Percentiles rank a stretch among this genome's conserved stretches.
Conservation (phyloP, 345 rosid species). For the Eucalyptus coolabah region DNA sequence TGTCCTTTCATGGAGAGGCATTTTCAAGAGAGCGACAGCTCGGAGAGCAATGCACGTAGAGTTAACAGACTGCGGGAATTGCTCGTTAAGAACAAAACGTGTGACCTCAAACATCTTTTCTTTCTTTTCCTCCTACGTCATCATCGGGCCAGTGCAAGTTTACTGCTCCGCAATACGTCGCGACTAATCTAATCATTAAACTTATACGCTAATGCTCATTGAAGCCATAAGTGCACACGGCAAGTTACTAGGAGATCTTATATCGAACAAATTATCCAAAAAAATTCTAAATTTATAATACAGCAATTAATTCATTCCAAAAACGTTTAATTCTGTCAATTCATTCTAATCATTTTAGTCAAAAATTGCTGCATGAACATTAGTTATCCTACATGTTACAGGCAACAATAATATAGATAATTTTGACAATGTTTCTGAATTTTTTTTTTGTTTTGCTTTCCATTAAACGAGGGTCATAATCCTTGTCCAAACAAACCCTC, state of each 20-base stretch:
- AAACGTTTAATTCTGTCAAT: accelerated
- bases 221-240: neutral
- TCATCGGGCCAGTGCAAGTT: neutral
- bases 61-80: neutral
- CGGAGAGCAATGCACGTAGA: neutral
- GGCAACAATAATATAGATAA: accelerated
- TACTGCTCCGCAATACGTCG: neutral
- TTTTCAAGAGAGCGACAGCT: neutral
- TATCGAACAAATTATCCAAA: neutral
- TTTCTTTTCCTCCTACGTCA: neutral
- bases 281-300: neutral
- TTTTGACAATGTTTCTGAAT: accelerated
- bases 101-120: neutral
- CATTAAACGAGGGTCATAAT: accelerated
- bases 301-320: accelerated
- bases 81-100: neutral
- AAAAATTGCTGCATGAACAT: accelerated
- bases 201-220: neutral
- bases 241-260: neutral
- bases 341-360: accelerated
- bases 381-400: accelerated
- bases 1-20: neutral
- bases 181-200: neutral
- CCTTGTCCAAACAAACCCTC: neutral
- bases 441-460: neutral